These are phyloP conservation scores for Pyrenophora graminea DNA, from an alignment of 2,329 filamentous ascomycete genomes.

Conservation along the genomic window DNA sequence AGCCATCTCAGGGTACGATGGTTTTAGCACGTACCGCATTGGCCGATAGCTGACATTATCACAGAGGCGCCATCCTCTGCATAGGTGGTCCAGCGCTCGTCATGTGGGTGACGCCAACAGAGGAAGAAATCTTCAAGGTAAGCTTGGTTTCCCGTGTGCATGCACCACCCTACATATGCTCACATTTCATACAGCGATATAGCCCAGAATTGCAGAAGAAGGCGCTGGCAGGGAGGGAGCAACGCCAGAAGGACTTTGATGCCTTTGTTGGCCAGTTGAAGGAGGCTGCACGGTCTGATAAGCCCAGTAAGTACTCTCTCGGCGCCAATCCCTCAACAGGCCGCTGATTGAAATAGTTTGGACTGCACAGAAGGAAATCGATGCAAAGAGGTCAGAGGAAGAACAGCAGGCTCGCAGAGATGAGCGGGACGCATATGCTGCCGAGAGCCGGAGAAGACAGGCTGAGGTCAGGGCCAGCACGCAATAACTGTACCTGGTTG, in stretches of 20 bases:
- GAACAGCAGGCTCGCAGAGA: constrained; percentile 35
- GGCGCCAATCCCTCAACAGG: not conserved
- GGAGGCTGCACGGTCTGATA: constrained; percentile 87
- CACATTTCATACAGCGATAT: constrained; percentile 63
- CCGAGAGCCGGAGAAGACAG: constrained; percentile 38
- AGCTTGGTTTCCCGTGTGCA: constrained; percentile 20
- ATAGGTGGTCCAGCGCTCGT: constrained; percentile 86
- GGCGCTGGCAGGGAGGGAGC: constrained; percentile 76
- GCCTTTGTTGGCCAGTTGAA: constrained; percentile 83
- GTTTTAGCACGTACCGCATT: not conserved
- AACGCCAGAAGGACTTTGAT: constrained; percentile 83
- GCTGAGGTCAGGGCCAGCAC: constrained; percentile 43
- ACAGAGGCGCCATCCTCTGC: constrained; percentile 70
- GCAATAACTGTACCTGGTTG: constrained; percentile 17
- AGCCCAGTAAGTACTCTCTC: constrained; percentile 69
- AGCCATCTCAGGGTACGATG: constrained; percentile 40
- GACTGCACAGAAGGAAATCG: constrained; percentile 42
- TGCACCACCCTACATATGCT: constrained; percentile 2
- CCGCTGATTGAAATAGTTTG: constrained; percentile 37
- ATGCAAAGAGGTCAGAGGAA: constrained; percentile 33
- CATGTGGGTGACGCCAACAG: constrained; percentile 77
- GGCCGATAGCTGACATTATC: constrained; percentile 21
- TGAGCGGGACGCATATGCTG: constrained; percentile 37
- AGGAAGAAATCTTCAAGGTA: constrained; percentile 84
- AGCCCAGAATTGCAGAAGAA: constrained; percentile 92